Conservation (phyloP, 768 basidiomycete genomes). For the Hydnomerulius pinastri region DNA sequence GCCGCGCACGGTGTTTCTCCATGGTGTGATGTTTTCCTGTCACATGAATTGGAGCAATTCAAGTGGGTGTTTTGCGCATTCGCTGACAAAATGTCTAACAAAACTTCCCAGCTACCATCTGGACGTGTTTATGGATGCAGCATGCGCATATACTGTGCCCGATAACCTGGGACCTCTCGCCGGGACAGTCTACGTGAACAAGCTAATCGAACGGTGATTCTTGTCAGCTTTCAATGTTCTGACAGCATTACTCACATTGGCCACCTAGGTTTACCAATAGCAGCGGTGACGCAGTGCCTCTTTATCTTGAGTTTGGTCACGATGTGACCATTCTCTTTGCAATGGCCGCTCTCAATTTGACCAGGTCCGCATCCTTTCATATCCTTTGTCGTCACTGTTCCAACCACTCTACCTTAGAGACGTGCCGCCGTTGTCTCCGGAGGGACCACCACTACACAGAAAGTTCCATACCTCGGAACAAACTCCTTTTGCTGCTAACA, state of each 20-base stretch:
- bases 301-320: constrained; percentile 41
- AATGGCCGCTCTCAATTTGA: constrained; percentile 36
- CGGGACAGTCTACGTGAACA: constrained; percentile 35
- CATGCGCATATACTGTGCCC: constrained; percentile 39
- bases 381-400: not conserved
- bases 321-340: constrained; percentile 40
- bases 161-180: constrained; percentile 32
- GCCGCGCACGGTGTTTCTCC: constrained; percentile 36
- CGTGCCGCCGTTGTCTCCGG: constrained; percentile 24
- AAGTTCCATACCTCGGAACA: constrained; percentile 35
- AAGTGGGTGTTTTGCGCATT: constrained; percentile 23
- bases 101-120: constrained; percentile 29
- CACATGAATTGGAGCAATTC: constrained; percentile 32
- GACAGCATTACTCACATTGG: not conserved
- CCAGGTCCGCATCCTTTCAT: constrained; percentile 18
- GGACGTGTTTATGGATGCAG: constrained; percentile 36
- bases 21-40: constrained; percentile 36
- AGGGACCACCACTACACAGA: constrained; percentile 25
- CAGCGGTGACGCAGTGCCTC: constrained; percentile 25
- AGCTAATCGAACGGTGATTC: constrained; percentile 35
- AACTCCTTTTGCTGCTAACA: constrained; percentile 40
- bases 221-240: not conserved
- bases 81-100: not conserved
- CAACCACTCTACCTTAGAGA: constrained; percentile 20
- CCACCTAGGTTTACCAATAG: constrained; percentile 28